phyloP scores from a whole-genome alignment of 345 rosid genomes.

The Cardamine resedifolia region DNA sequence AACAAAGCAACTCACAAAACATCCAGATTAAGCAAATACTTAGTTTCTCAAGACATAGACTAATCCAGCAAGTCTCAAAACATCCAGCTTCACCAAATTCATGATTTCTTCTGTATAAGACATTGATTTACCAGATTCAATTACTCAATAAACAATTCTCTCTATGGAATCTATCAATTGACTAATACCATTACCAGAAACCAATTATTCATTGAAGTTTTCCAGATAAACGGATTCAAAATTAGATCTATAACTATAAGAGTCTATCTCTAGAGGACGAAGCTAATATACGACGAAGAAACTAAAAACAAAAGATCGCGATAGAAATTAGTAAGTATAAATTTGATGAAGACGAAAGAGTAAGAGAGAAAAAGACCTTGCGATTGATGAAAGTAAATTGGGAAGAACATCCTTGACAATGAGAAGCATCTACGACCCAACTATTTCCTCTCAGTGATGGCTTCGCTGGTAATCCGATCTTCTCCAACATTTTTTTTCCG shows the following conservation, averaged over 20 bases:
- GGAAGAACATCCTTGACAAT: conserved; percentile 95
- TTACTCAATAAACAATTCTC: not conserved
- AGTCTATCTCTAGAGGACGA: conserved; percentile 4
- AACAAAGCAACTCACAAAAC: not conserved
- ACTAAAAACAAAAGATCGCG: not conserved
- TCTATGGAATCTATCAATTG: not conserved
- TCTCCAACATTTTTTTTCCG: conserved; percentile 61
- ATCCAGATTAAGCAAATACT: not conserved
- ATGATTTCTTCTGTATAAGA: not conserved
- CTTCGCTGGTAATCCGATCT: conserved; percentile 87
- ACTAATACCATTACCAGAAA: not conserved
- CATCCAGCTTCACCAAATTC: conserved; percentile 5
- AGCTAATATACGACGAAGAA: not conserved
- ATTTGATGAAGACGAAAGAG: not conserved
- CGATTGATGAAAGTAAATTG: conserved; percentile 97
- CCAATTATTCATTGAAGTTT: not conserved
- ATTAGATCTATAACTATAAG: conserved; percentile 28
- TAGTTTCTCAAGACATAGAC: not conserved
- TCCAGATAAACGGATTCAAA: not conserved
- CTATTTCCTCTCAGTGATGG: conserved; percentile 74
- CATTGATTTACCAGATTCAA: not conserved
- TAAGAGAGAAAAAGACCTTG: conserved; percentile 53
- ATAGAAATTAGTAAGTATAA: not conserved
- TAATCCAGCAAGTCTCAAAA: not conserved
- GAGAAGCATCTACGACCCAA: conserved; percentile 89